Evolutionary conservation across 176 grass and related monocot genomes (phyloP).

Genomic region (bread wheat (Triticum aestivum)): IWGSC_CS_RefSeq_v2.1 NC_057802.1:423189934-423190433

Average conservation of each 20-base stretch:
- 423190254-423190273: slow-evolving; percentile 21
- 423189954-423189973: too few species aligned
- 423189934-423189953: too few species aligned
- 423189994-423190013: too few species aligned
- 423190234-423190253: slow-evolving; percentile 40
- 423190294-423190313: slow-evolving; percentile 48
- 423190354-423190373: slow-evolving; percentile 45
- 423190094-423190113: neutral
- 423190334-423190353: slow-evolving; percentile 50
- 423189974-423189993: too few species aligned
- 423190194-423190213: slow-evolving; percentile 30
- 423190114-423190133: neutral
- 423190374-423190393: slow-evolving; percentile 42
- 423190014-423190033: neutral
- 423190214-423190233: slow-evolving; percentile 19
- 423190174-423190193: slow-evolving; percentile 31
- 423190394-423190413: slow-evolving; percentile 42
- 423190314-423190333: slow-evolving; percentile 39
- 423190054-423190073: neutral
- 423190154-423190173: neutral
- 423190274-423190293: slow-evolving; percentile 36
- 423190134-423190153: neutral
- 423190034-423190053: neutral
- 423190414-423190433: slow-evolving; percentile 36
- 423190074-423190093: neutral